Conservation (phyloP, 2,329 filamentous ascomycete species). For the Knufia fluminis region DNA sequence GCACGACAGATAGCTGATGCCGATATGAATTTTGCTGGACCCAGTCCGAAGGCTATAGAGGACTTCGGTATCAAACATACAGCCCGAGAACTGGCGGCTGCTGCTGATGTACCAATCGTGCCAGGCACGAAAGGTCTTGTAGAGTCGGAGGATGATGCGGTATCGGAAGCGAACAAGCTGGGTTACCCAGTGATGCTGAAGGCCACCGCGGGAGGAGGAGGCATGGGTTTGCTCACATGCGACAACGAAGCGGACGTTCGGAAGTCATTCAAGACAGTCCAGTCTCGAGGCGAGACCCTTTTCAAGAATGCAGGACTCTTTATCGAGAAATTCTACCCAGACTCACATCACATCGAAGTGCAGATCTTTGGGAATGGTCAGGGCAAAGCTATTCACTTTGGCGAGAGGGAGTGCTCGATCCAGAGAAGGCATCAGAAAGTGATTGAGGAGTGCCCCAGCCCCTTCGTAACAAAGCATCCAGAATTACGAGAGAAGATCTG, state of each 20-base stretch:
- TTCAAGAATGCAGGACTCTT: conserved; percentile 80
- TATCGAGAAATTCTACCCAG: conserved; percentile 72
- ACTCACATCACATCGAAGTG: conserved; percentile 77
- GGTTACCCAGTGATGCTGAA: conserved; percentile 58
- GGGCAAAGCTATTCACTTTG: conserved; percentile 71
- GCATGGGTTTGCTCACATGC: conserved; percentile 77
- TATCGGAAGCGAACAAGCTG: conserved; percentile 35
- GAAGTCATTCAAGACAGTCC: conserved; percentile 60
- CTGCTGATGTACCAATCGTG: conserved; percentile 46
- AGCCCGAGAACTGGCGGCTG: conserved; percentile 45
- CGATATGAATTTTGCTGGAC: conserved; percentile 53
- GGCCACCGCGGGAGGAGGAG: conserved; percentile 70
- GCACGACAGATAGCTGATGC: conserved; percentile 44
- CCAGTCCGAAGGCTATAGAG: conserved; percentile 44
- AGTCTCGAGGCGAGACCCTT: conserved; percentile 64
- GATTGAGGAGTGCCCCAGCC: conserved; percentile 78
- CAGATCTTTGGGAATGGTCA: conserved; percentile 79
- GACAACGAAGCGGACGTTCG: conserved; percentile 58
- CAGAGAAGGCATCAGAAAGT: conserved; percentile 86
- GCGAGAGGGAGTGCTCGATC: conserved; percentile 80
- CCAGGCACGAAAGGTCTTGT: conserved; percentile 45
- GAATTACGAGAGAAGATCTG: conserved; percentile 55
- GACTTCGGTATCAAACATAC: conserved; percentile 52
- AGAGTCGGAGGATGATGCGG: conserved; percentile 39
- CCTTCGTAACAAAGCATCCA: conserved; percentile 46